Conservation (phyloP, 495 filamentous ascomycete genomes). For the Daldinia bambusicola region DNA sequence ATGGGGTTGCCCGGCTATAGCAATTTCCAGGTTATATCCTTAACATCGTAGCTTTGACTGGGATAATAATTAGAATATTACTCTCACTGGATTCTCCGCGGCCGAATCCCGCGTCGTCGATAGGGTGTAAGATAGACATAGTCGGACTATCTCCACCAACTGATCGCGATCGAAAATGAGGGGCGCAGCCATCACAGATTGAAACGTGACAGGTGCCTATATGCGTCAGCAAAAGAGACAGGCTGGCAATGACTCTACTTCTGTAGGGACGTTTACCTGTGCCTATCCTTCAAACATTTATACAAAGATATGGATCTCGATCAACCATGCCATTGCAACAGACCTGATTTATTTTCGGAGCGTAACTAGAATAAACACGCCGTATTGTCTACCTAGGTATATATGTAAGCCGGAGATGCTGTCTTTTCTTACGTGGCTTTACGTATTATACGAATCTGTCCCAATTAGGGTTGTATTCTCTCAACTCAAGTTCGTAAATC, state of each 20-base stretch:
- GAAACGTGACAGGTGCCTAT: neutral
- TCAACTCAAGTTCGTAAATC: no score
- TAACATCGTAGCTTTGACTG: neutral
- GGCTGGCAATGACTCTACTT: neutral
- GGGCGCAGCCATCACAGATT: neutral
- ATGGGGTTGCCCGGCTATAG: neutral
- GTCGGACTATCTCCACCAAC: neutral
- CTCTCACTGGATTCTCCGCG: neutral
- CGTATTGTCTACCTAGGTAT: no score
- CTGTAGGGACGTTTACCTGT: neutral
- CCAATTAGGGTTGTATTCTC: no score
- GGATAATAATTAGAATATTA: neutral
- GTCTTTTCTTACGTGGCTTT: neutral
- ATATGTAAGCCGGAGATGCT: no score
- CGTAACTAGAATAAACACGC: no score
- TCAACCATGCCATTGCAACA: neutral
- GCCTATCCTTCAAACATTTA: neutral
- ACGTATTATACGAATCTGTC: neutral
- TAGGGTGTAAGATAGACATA: neutral
- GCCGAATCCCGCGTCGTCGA: neutral
- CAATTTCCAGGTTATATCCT: constrained; percentile 26
- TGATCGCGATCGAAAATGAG: neutral
- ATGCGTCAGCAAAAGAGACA: neutral
- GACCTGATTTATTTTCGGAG: neutral
- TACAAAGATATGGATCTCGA: neutral